phyloP scores from a whole-genome alignment of 345 rosid species.

The Eucalyptus regnans region DNA sequence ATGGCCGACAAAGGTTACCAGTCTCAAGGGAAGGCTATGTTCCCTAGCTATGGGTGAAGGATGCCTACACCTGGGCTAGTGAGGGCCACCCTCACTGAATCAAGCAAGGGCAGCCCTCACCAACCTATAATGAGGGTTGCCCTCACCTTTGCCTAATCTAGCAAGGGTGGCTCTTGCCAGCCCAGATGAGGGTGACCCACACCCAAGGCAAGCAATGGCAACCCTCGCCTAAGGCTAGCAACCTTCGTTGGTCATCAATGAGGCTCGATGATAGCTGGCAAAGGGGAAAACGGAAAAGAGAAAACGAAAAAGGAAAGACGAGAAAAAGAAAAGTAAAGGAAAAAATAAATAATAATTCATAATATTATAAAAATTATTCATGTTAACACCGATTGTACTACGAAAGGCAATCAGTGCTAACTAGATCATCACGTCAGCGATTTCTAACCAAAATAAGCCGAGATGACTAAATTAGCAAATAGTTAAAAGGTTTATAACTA shows the following conservation, averaged over 20 bases:
- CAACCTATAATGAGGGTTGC: too few relatives aligned
- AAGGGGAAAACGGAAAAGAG: not conserved
- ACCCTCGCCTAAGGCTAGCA: not conserved
- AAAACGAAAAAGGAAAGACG: not conserved
- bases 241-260: not conserved
- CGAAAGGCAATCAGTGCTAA: accelerated
- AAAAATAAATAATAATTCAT: too few relatives aligned
- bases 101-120: too few relatives aligned
- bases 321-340: too few relatives aligned
- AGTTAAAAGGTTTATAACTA: too few relatives aligned
- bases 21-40: not conserved
- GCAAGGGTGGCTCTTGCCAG: accelerated
- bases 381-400: accelerated
- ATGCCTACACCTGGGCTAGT: too few relatives aligned
- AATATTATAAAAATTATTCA: too few relatives aligned
- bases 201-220: not conserved
- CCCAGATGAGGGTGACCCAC: accelerated
- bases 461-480: not conserved
- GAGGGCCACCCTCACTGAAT: too few relatives aligned
- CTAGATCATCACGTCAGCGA: accelerated
- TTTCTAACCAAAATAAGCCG: too few relatives aligned
- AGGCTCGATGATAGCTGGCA: accelerated
- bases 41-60: not conserved
- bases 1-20: accelerated
- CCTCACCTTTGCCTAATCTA: accelerated